Evolutionary conservation across 495 filamentous ascomycete species (phyloP).

Genomic region (Neurospora hispaniola): DNA sequence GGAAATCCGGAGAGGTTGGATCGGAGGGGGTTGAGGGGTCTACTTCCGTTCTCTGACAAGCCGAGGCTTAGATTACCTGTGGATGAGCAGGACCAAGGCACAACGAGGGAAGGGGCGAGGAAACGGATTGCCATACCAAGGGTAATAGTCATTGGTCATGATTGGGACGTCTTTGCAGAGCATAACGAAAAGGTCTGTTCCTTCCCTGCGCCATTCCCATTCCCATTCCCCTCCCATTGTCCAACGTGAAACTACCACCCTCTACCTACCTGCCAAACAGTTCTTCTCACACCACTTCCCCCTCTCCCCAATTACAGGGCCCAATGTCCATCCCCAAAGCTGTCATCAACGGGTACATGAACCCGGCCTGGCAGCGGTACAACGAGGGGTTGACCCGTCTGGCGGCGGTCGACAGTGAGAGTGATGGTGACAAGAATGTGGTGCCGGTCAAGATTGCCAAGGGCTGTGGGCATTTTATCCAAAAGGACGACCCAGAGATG

Average conservation of each 20-base stretch:
- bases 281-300: neutral
- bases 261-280: neutral
- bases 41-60: conserved; percentile 41
- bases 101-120: neutral
- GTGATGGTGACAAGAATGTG: conserved; percentile 19
- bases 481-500: conserved; percentile 48
- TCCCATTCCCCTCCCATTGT: neutral
- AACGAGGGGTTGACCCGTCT: conserved; percentile 45
- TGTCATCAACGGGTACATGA: conserved; percentile 40
- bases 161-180: conserved; percentile 45
- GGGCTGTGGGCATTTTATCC: conserved; percentile 51
- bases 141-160: conserved; percentile 51
- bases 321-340: conserved; percentile 26
- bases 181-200: conserved; percentile 31
- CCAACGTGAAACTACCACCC: neutral
- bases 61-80: conserved; percentile 35
- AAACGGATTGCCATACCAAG: conserved; percentile 17
- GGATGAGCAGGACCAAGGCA: neutral
- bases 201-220: conserved; percentile 8
- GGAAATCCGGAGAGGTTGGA: conserved; percentile 47
- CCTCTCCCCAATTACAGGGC: conserved; percentile 7
- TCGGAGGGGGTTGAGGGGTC: conserved; percentile 32
- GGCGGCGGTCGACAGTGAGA: neutral
- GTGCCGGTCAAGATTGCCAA: conserved; percentile 41
- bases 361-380: conserved; percentile 46